Evolutionary conservation across 352 stramenopile species (phyloP), one percentile per base, ranked within the genome.

Genomic region (Pythium insidiosum): DNA sequence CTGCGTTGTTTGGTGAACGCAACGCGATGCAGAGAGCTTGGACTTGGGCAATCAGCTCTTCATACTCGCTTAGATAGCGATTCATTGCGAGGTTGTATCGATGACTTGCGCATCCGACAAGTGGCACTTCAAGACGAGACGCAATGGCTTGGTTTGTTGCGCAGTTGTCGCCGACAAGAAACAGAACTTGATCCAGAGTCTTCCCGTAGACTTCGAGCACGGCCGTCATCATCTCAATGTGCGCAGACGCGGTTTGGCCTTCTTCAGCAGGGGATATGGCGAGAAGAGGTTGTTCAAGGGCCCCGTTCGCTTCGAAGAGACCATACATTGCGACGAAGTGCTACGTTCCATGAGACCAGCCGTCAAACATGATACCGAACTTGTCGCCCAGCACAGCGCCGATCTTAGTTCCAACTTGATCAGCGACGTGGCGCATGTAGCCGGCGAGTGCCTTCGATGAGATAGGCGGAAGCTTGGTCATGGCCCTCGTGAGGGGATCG

Each of bases 341-440:
- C 22, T 44, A 18, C 1, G 21, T 29, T 6, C 18, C 38, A 31
- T 31, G 22, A 0, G 36, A 25, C 42, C 25, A 63, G 20, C 33
- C 37, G 35, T 38, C 44, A 15, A 53, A 58, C 12, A 58, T 54
- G 3, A 63, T 9, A 18, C 35, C 46, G 28, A 58, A 54, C 2
- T 38, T 50, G 15, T 54, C 42, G 1, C 26, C 29, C 34, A 54
- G 38, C n/a, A 53, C 31, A 4, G 2, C 34, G 1, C 47, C 22
- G 18, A 57, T 42, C 13, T 28, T 34, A 15, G 21, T n/a, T 23
- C 28, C 43, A 13, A 45, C 47, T 18, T 42, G 25, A 7, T 47
- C 12, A 5, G 11, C n/a, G 6, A 58, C 38, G 11, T 39, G 20
- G 19, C 19, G 18, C n/a, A 39, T 49, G 42, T 30, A 34, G 16